A percentile compares a stretch with the other conserved stretches of the same genome.
Evolutionary conservation across 192 early-diverging fungal genomes (phyloP).

Genomic region (Irineochytrium annulatum): DNA sequence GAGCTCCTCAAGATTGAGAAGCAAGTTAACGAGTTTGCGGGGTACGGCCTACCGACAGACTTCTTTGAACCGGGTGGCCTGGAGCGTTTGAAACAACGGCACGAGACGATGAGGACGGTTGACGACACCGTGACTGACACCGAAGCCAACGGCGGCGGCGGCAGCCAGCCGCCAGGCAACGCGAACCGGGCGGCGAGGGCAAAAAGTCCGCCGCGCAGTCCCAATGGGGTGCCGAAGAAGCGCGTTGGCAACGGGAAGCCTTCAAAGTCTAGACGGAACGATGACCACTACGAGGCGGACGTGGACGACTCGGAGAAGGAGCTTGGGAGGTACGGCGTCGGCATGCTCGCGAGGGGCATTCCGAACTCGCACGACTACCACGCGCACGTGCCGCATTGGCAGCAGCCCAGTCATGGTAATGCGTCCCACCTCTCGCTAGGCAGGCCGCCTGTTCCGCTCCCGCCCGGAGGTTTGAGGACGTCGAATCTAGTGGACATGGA

Average conservation of each 20-base stretch:
- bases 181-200: neutral
- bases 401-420: neutral
- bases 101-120: neutral
- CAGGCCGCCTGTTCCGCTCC: no score
- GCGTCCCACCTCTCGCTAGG: no score
- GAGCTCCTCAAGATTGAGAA: constrained; percentile 85
- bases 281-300: constrained; percentile 19
- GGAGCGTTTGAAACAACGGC: constrained; percentile 20
- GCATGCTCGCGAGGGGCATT: no score
- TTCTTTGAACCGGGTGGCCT: constrained; percentile 24
- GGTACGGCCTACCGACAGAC: constrained; percentile 47
- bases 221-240: neutral
- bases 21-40: constrained; percentile 70
- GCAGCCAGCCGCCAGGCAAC: neutral
- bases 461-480: no score
- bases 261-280: neutral
- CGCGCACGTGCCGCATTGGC: neutral
- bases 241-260: neutral
- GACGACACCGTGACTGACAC: constrained; percentile 12
- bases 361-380: constrained; percentile 15
- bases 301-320: constrained; percentile 22
- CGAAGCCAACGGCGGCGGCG: neutral
- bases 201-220: neutral
- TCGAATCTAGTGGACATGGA: no score
- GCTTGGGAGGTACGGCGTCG: neutral